Evolutionary conservation across 768 basidiomycete species (phyloP), one percentile per base, ranked within the genome.

Genomic region (Rhodotorula paludigena): DNA sequence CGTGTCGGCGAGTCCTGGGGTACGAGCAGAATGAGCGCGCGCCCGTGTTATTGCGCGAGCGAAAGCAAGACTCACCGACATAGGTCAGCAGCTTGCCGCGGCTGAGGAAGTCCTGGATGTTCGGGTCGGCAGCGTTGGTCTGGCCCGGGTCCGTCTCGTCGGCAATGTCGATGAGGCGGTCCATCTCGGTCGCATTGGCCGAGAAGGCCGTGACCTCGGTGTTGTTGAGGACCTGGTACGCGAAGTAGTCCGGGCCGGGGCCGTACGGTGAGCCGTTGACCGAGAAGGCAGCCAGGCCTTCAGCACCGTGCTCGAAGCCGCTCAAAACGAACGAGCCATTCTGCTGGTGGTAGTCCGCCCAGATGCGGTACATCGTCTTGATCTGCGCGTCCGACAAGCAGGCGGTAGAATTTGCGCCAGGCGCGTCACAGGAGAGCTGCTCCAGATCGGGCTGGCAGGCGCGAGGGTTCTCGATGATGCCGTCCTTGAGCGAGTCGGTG

Each of bases 401-500:
- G 5, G 47, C 15, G 23, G 57, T n/a, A 44, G 42, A 10, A 44
- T 71, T 60, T 23, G 61, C 58, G n/a, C 21, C 44, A 1, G 61
- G 32, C 3, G 14, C 38, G 25, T 25, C 30, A 38, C 69, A 71
- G 2, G 41, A 16, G 20, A 71, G 49, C 9, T 42, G 30, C 15
- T 39, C 30, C 21, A 71, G 59, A 36, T 74, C 76, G 12, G 79
- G 78, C 35, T 77, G 73, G 48, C 74, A 76, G 51, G 75, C 73
- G 54, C 74, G 66, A 15, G 78, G 76, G 60, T 78, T 77, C 30
- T 76, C 76, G 57, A 79, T 72, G 60, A 79, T 72, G 18, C 74
- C 74, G 45, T 78, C 78, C 63, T 77, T 76, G 33, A 74, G 38
- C 5, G 68, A 66, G 45, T 74, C 74, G 35, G 64, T n/a, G n/a